Evolutionary conservation across 2,329 filamentous ascomycete species (phyloP).

Genomic region (Alternaria brassicicola): DNA sequence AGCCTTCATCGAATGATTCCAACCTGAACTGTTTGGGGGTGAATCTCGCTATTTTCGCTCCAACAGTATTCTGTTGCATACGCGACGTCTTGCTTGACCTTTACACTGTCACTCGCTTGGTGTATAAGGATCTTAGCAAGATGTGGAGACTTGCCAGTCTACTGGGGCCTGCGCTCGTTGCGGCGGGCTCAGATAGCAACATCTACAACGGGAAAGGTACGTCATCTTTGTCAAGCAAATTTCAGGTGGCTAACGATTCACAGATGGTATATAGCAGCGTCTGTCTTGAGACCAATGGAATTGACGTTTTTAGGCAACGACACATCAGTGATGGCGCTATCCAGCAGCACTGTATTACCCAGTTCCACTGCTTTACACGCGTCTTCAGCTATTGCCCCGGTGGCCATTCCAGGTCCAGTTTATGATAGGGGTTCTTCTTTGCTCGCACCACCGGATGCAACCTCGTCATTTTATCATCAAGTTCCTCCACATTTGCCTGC

Average conservation of each 20-base stretch:
- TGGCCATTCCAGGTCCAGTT: background rate
- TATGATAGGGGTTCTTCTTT: background rate
- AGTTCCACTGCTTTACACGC: background rate
- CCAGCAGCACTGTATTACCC: background rate
- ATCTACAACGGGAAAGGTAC: conserved; percentile 24
- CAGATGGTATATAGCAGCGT: conserved; percentile 25
- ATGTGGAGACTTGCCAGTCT: conserved; percentile 33
- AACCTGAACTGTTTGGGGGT: conserved; percentile 6
- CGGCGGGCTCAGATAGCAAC: conserved; percentile 18
- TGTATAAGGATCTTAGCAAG: conserved; percentile 18
- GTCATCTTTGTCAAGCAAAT: conserved; percentile 5
- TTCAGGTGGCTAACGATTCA: conserved; percentile 9
- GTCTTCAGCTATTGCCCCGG: background rate
- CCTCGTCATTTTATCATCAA: background rate
- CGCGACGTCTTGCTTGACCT: conserved; percentile 17
- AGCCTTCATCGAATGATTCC: conserved; percentile 10
- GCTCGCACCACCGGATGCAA: background rate
- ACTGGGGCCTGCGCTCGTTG: conserved; percentile 24
- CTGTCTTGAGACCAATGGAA: background rate
- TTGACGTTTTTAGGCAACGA: conserved; percentile 2
- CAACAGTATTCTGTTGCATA: conserved; percentile 8
- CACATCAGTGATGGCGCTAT: background rate
- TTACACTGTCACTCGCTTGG: conserved; percentile 30
- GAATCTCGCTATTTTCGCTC: conserved; percentile 7
- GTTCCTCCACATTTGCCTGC: background rate